These are phyloP conservation scores for Daldinia caldariorum DNA, from an alignment of 495 filamentous ascomycete species.

Conservation along the genomic window DNA sequence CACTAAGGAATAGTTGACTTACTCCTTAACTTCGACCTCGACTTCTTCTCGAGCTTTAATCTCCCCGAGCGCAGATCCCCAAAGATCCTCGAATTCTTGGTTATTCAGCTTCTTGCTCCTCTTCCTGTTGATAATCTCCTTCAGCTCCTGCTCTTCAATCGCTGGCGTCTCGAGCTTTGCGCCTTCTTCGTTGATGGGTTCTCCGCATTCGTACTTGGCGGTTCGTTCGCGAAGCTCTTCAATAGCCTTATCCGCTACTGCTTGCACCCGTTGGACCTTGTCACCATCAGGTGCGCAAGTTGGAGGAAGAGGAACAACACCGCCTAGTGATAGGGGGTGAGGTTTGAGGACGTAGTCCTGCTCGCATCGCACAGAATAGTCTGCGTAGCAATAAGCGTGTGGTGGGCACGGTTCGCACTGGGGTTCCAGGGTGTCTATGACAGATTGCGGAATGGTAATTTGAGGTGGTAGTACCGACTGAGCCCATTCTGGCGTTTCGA, in stretches of 20 bases:
- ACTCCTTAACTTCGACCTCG: constrained; percentile 74
- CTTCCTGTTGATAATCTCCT: constrained; percentile 75
- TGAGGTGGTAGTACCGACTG: constrained; percentile 44
- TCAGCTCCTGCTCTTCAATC: constrained; percentile 79
- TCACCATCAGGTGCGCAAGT: constrained; percentile 96
- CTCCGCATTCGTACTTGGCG: constrained; percentile 90
- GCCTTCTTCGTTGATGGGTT: constrained; percentile 70
- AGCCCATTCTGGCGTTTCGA: constrained; percentile 59
- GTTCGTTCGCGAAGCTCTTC: constrained; percentile 86
- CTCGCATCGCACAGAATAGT: constrained; percentile 82
- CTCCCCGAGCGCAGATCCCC: constrained; percentile 86
- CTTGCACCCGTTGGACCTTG: constrained; percentile 85
- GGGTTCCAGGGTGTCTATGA: constrained; percentile 72
- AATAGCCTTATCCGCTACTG: constrained; percentile 86
- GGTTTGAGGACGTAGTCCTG: constrained; percentile 84
- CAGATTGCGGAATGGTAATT: constrained; percentile 69
- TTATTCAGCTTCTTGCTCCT: constrained; percentile 81
- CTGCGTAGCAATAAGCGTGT: constrained; percentile 87
- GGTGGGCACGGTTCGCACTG: constrained; percentile 90
- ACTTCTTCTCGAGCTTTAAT: constrained; percentile 85
- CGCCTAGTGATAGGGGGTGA: constrained; percentile 84
- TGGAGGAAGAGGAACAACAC: constrained; percentile 83
- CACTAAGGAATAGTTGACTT: constrained; percentile 59
- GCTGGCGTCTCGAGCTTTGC: constrained; percentile 66
- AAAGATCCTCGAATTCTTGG: constrained; percentile 91